phyloP scores from a whole-genome alignment of 192 early-diverging fungal species.

The Kappamyces sp. region DNA sequence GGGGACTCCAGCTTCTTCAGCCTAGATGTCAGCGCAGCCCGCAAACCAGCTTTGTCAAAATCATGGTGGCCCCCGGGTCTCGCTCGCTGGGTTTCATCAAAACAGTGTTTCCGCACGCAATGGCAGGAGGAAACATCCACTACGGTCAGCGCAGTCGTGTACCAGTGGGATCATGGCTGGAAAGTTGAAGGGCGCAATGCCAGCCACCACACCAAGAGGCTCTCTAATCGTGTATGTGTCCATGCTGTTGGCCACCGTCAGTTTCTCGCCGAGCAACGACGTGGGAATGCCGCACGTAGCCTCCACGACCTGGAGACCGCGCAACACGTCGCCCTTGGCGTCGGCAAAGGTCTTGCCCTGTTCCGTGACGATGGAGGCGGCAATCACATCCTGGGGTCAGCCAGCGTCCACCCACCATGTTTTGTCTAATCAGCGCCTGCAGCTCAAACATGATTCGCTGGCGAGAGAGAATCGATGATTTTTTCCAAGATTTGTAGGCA shows the following conservation, averaged over 20 bases:
- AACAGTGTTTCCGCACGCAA: slow-evolving; percentile 86
- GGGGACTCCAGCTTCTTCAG: slow-evolving; percentile 82
- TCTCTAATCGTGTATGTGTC: slow-evolving; percentile 91
- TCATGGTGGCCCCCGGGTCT: slow-evolving; percentile 88
- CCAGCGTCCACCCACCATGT: no score
- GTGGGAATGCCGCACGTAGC: slow-evolving; percentile 72
- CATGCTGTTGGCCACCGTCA: slow-evolving; percentile 87
- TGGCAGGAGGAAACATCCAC: slow-evolving; percentile 96
- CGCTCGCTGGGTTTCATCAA: slow-evolving; percentile 91
- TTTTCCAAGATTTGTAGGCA: slow-evolving; percentile 83
- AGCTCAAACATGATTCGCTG: slow-evolving; percentile 90
- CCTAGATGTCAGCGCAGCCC: no score
- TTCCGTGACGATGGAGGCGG: slow-evolving; percentile 74
- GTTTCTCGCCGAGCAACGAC: slow-evolving; percentile 71
- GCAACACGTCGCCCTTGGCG: slow-evolving; percentile 85
- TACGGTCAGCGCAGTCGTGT: slow-evolving; percentile 22
- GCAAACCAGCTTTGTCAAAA: slow-evolving; percentile 80
- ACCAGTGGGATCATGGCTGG: slow-evolving; percentile 75
- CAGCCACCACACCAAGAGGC: slow-evolving; percentile 85
- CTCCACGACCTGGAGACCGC: slow-evolving; percentile 89
- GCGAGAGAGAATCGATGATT: slow-evolving; percentile 73
- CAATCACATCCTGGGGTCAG: slow-evolving; percentile 62
- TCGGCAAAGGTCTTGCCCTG: slow-evolving; percentile 92
- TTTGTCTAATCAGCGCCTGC: slow-evolving; percentile 40
- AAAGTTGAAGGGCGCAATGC: slow-evolving; percentile 96